Conservation (phyloP, 768 basidiomycete species). For the Suillus cothurnatus region DNA sequence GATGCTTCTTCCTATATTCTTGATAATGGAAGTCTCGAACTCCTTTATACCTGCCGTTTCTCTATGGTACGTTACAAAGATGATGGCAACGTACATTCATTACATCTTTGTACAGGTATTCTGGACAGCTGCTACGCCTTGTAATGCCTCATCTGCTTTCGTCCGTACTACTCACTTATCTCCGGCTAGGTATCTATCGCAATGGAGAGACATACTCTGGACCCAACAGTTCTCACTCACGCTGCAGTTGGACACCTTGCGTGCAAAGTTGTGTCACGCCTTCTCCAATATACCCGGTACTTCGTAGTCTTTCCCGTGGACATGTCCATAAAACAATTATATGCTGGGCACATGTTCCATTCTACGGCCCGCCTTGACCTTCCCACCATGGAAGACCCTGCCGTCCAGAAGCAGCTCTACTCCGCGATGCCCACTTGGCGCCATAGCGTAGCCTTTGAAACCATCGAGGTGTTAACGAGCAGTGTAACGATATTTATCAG, state of each 20-base stretch:
- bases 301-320: slow-evolving; percentile 55
- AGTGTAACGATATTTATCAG: slow-evolving; percentile 50
- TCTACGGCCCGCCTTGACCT: slow-evolving; percentile 74
- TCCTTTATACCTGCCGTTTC: slow-evolving; percentile 64
- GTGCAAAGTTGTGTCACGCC: slow-evolving; percentile 48
- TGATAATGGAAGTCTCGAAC: slow-evolving; percentile 41
- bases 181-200: slow-evolving; percentile 59
- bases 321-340: slow-evolving; percentile 58
- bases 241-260: slow-evolving; percentile 56
- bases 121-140: slow-evolving; percentile 65
- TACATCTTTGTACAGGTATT: slow-evolving; percentile 47
- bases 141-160: slow-evolving; percentile 39
- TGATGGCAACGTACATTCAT: neutral
- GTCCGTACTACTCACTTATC: slow-evolving; percentile 14
- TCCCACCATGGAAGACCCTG: slow-evolving; percentile 71
- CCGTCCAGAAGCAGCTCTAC: slow-evolving; percentile 66
- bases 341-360: slow-evolving; percentile 62
- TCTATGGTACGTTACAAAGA: slow-evolving; percentile 49
- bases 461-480: slow-evolving; percentile 45
- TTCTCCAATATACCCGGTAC: slow-evolving; percentile 43
- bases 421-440: slow-evolving; percentile 47
- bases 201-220: slow-evolving; percentile 61
- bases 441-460: slow-evolving; percentile 60
- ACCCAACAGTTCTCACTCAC: slow-evolving; percentile 53
- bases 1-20: slow-evolving; percentile 49